Percentiles rank a stretch among this genome's conserved stretches.
phyloP scores from a whole-genome alignment of 768 basidiomycete genomes.

The Tubosaeta sp. region DNA sequence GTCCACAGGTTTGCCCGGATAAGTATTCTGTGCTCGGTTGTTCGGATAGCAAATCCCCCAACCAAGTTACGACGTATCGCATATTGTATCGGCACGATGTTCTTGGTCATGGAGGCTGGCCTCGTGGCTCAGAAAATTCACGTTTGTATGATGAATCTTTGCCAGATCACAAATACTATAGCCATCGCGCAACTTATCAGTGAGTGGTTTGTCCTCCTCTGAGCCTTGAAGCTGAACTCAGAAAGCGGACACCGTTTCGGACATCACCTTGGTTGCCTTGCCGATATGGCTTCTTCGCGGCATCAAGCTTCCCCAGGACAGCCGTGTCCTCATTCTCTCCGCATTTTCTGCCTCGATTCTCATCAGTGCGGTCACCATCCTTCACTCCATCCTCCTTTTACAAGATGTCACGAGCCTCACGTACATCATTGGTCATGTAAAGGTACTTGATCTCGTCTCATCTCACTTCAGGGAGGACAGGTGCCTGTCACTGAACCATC shows the following conservation, averaged over 20 bases:
- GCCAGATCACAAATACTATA: constrained; percentile 2
- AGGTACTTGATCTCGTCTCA: constrained; percentile 17
- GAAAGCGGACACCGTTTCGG: constrained; percentile 23
- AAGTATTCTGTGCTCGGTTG: constrained; percentile 26
- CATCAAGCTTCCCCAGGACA: constrained; percentile 9
- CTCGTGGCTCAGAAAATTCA: constrained; percentile 18
- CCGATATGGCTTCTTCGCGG: constrained; percentile 16
- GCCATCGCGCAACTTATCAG: constrained; percentile 23
- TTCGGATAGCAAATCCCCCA: constrained; percentile 17
- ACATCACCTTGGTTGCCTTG: constrained; percentile 14
- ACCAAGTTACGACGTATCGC: constrained; percentile 8
- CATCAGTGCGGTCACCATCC: constrained; percentile 19
- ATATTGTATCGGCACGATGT: constrained; percentile 15
- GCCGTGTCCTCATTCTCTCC: constrained; percentile 20
- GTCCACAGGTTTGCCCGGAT: constrained; percentile 22
- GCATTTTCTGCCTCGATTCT: constrained; percentile 22
- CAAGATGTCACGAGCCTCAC: background rate
- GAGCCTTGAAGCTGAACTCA: background rate
- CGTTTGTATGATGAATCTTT: constrained; percentile 4
- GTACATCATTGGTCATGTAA: constrained; percentile 18
- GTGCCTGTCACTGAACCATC: background rate
- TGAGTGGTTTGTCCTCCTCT: constrained; percentile 7
- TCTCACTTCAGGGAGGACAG: background rate
- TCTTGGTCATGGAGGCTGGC: constrained; percentile 12
- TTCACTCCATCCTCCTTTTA: constrained; percentile 22